Base-by-base conservation (phyloP, 768 basidiomycete genomes). In the Boletellus ananiceps region DNA sequence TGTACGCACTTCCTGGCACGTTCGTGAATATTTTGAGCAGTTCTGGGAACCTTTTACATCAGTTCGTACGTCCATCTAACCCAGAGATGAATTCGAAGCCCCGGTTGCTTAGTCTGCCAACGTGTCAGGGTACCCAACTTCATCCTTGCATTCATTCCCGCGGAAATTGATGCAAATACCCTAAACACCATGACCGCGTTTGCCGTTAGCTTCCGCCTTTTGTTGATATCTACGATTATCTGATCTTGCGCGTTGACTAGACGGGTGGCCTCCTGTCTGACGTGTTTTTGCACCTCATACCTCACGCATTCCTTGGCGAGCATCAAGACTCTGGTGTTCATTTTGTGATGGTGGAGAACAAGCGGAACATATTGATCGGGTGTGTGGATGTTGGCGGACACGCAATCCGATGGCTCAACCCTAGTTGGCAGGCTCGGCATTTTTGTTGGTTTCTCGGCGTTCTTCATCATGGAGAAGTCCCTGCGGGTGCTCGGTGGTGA, bases 131-230 rank as follows among this genome's bases (percentile, higher is more conserved):
- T 94, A 49, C 93, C 93, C 42, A 96, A 96, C 71, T 89, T 96
- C 59, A 92, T 96, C 55, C 85, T 96, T 45, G 88, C 89, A 5
- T 93, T 94, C 65, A 94, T 95, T 58, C 93, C 93, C 25, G 86
- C 88, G 46, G 76, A 92, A 65, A 91, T 95, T 61, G 83, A 86
- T 67, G 76, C 78, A 14, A 76, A 89, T 65, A 92, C 90, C 38
- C 77, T 94, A 50, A 93, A 93, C 61, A 92, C 88, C 12, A 93
- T 93, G 91, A 93, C 91, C 31, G 88, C 92, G 6, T 93, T 93
- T 65, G 92, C 92, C 52, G 88, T 89, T 65, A 66, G 85, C 65
- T 43, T 51, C 49, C 46, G 37, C 37, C 37, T 55, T 42, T 49
- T 25, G 45, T 47, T 18, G 8, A 18, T 35, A 29, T 52, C 44